Base-by-base conservation (phyloP, 2,329 filamentous ascomycete species). In the Venturia effusa region DNA sequence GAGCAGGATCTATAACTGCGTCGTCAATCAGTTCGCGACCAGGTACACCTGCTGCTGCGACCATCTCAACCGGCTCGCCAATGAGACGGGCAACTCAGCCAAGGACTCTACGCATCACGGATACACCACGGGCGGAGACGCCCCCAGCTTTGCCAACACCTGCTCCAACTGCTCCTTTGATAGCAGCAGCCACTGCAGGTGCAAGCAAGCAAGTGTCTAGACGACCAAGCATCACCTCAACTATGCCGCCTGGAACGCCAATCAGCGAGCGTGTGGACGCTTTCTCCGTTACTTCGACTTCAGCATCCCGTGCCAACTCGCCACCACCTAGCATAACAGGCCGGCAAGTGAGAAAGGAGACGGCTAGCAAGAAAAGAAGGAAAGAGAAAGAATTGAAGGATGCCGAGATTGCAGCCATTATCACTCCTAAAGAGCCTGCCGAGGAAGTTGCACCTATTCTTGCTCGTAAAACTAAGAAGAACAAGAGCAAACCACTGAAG, bases 391-490 rank as follows among this genome's bases (percentile, higher is more conserved):
- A 75, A 64, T 71, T 15, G 73, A 86, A 88, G 64, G 81, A 80
- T 40, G 80, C 86, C 66, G 76, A 75, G 3, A 64, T 63, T 40
- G 59, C 64, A n/a, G 62, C 65, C 19, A 59, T 57, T 17, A 67
- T 67, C 5, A 67, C 67, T 19, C 65, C 70, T 19, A 74, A 75
- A 30, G 74, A 75, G 3, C 69, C 76, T 0, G 70, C 74, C 10
- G 81, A 84, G 66, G 83, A 85, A 67, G 79, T 83, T 68, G 90
- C 85, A 8, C 90, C 90, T 0, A 88, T 95, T 48, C 73, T 91
- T 60, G 88, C 88, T 40, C 84, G 90, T 62, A 92, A 92, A 79
- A 93, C 91, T 80, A 94, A 93, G 77, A 84, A 89, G 72, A 92
- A 89, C 79, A 93, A 91, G 75, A 72, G 69, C 65, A 74, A 72